A percentile compares a stretch with the other conserved stretches of the same genome.
These are phyloP conservation scores for Cutaneotrichosporon arboriforme DNA, from an alignment of 1,284 basidiomycete genomes.

Conservation along the genomic window DNA sequence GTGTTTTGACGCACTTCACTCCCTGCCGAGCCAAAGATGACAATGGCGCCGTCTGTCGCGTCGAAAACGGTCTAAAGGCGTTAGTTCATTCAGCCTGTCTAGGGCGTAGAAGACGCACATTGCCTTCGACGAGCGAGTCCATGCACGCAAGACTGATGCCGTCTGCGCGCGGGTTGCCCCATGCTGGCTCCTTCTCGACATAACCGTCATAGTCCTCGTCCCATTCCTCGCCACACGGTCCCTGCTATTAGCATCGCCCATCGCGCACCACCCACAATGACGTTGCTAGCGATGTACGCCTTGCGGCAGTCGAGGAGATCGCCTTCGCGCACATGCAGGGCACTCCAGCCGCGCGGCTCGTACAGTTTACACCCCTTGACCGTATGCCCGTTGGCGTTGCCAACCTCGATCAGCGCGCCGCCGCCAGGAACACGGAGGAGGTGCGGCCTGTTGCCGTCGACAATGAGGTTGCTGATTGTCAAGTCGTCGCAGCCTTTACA, in stretches of 20 bases:
- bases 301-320: constrained; percentile 42
- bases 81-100: not conserved
- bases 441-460: constrained; percentile 47
- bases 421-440: constrained; percentile 43
- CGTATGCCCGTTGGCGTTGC: constrained; percentile 43
- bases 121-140: constrained; percentile 44
- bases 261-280: constrained; percentile 34
- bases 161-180: constrained; percentile 46
- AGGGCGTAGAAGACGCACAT: too few relatives aligned
- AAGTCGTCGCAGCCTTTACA: constrained; percentile 39
- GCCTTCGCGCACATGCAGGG: constrained; percentile 48
- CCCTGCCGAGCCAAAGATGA: constrained; percentile 47
- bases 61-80: constrained; percentile 45
- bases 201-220: constrained; percentile 48
- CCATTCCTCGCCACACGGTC: constrained; percentile 50
- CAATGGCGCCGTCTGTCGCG: constrained; percentile 48
- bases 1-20: constrained; percentile 40
- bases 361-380: constrained; percentile 44
- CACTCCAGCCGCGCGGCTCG: constrained; percentile 49
- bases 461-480: constrained; percentile 37
- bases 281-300: constrained; percentile 39
- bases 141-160: constrained; percentile 49
- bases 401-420: constrained; percentile 45
- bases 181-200: constrained; percentile 32
- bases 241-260: constrained; percentile 22